phyloP scores from a whole-genome alignment of 352 stramenopile genomes.

The Aphanomyces invadans region DNA sequence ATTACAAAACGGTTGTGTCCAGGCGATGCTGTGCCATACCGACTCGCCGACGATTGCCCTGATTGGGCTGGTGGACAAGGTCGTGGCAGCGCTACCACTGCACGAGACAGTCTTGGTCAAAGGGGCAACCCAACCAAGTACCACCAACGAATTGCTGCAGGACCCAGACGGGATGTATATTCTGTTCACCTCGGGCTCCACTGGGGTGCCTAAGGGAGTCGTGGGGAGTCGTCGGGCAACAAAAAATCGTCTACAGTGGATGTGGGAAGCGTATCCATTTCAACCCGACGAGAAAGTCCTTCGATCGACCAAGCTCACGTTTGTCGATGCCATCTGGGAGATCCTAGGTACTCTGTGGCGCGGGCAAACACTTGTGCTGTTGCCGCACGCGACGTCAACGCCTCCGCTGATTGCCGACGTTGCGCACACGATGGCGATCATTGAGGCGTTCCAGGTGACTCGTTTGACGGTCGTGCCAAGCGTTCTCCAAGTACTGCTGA shows the following conservation, averaged over 20 bases:
- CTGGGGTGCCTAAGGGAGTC: slow-evolving; percentile 33
- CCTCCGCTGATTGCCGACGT: slow-evolving; percentile 25
- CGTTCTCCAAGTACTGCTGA: slow-evolving; percentile 28
- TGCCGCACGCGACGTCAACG: neutral
- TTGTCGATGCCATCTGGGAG: slow-evolving; percentile 37
- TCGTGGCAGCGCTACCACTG: neutral
- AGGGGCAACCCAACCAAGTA: neutral
- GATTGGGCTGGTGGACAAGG: neutral
- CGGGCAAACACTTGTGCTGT: slow-evolving; percentile 28
- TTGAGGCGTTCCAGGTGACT: slow-evolving; percentile 17
- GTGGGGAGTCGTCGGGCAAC: slow-evolving; percentile 28
- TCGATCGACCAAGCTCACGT: slow-evolving; percentile 32
- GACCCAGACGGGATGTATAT: slow-evolving; percentile 33
- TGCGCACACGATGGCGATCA: slow-evolving; percentile 4
- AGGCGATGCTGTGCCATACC: neutral
- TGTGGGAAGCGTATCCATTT: slow-evolving; percentile 29
- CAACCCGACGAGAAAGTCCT: slow-evolving; percentile 15
- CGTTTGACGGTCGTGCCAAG: slow-evolving; percentile 33
- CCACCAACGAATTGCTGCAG: neutral
- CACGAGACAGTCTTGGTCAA: neutral
- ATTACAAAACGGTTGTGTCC: neutral
- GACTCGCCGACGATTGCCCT: neutral
- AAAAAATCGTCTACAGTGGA: slow-evolving; percentile 32
- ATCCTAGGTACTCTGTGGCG: slow-evolving; percentile 29
- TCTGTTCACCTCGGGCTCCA: slow-evolving; percentile 38